Conservation (phyloP, 768 basidiomycete genomes). For the Pulveroboletus frians region DNA sequence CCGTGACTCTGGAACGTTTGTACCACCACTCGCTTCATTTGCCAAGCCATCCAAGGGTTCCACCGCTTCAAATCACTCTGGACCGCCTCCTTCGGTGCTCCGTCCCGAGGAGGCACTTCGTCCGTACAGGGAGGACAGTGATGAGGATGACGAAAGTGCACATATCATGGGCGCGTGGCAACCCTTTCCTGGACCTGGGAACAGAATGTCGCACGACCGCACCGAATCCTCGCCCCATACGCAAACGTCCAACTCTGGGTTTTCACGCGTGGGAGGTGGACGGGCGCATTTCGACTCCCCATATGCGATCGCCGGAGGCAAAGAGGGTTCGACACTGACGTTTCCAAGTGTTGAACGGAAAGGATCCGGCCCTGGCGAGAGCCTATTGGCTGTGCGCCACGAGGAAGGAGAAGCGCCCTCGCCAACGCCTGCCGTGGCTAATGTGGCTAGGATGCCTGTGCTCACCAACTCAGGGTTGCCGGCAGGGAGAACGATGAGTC, state of each 20-base stretch:
- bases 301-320: slow-evolving; percentile 60
- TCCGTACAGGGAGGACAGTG: slow-evolving; percentile 74
- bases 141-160: slow-evolving; percentile 63
- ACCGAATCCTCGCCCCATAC: slow-evolving; percentile 25
- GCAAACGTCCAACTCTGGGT: slow-evolving; percentile 49
- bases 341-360: slow-evolving; percentile 59
- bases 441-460: slow-evolving; percentile 40
- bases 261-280: slow-evolving; percentile 84
- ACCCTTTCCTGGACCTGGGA: slow-evolving; percentile 49
- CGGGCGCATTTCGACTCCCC: slow-evolving; percentile 81
- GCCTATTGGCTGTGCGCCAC: slow-evolving; percentile 20
- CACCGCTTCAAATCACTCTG: slow-evolving; percentile 38
- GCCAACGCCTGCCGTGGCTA: slow-evolving; percentile 46
- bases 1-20: slow-evolving; percentile 46
- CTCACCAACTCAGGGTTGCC: slow-evolving; percentile 36
- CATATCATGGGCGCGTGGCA: slow-evolving; percentile 97
- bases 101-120: slow-evolving; percentile 74
- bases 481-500: slow-evolving; percentile 72
- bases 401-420: slow-evolving; percentile 42
- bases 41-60: slow-evolving; percentile 23
- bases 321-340: slow-evolving; percentile 53
- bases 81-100: slow-evolving; percentile 63
- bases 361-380: slow-evolving; percentile 22
- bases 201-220: slow-evolving; percentile 22
- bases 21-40: slow-evolving; percentile 37